These are phyloP conservation scores for Vitis cinerea DNA, from an alignment of 164 flowering plant species.

Conservation along the genomic window DNA sequence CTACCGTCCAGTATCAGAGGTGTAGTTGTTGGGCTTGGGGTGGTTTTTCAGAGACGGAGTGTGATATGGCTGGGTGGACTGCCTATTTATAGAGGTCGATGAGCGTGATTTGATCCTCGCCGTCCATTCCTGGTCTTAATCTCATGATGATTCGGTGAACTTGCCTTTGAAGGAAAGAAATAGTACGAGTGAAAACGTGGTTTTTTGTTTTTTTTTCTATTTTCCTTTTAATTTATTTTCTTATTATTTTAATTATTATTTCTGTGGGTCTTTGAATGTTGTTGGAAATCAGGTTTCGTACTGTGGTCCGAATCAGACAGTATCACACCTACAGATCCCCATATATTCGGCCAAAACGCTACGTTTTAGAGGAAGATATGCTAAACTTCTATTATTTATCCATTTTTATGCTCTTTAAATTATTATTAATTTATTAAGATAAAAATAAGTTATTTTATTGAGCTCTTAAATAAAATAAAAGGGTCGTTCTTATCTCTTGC, in stretches of 20 bases:
- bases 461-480: too few relatives aligned
- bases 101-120: background rate
- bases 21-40: too few relatives aligned
- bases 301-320: conserved; percentile 20
- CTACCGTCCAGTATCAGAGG: background rate
- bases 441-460: background rate
- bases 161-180: background rate
- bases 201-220: background rate
- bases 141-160: background rate
- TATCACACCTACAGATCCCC: conserved; percentile 14
- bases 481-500: background rate
- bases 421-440: background rate
- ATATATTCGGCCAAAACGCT: conserved; percentile 11
- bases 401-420: background rate
- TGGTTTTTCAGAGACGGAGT: background rate
- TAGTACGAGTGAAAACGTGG: too few relatives aligned
- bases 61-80: background rate
- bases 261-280: background rate
- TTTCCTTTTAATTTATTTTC: background rate
- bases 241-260: too few relatives aligned
- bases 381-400: background rate
- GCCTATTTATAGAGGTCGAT: background rate
- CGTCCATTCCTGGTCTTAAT: background rate
- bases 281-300: background rate
- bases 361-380: background rate